phyloP scores from a whole-genome alignment of 2,329 filamentous ascomycete genomes.

The Microsporum audouinii region DNA sequence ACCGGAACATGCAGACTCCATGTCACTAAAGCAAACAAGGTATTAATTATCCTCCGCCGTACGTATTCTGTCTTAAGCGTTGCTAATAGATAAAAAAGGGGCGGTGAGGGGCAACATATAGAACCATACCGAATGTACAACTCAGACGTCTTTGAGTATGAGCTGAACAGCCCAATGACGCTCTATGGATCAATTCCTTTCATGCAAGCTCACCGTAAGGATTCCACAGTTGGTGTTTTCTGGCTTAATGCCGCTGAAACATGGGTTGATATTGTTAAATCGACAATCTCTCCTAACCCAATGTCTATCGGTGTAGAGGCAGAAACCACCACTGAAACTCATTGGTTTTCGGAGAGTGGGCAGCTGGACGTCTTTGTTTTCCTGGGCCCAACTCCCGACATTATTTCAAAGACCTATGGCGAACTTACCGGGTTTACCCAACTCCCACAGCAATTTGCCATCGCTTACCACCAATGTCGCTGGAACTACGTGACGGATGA shows the following conservation, averaged over 20 bases:
- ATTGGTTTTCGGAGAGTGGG: constrained; percentile 93
- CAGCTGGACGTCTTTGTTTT: constrained; percentile 89
- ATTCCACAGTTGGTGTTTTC: constrained; percentile 88
- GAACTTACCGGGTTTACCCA: constrained; percentile 86
- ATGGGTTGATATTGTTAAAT: constrained; percentile 89
- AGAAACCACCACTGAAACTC: constrained; percentile 70
- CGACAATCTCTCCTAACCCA: constrained; percentile 61
- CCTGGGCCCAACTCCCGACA: constrained; percentile 73
- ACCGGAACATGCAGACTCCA: constrained; percentile 76
- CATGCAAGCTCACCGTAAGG: constrained; percentile 93
- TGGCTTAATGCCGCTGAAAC: constrained; percentile 97
- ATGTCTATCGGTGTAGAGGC: constrained; percentile 58
- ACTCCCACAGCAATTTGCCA: constrained; percentile 80
- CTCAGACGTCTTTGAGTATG: constrained; percentile 93
- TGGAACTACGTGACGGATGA: constrained; percentile 99
- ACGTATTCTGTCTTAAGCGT: background rate
- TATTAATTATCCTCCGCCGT: constrained; percentile 19
- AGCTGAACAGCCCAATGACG: constrained; percentile 95
- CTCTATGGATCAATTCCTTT: constrained; percentile 94
- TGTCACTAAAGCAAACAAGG: constrained; percentile 83
- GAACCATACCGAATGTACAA: constrained; percentile 96
- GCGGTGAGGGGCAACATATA: constrained; percentile 69
- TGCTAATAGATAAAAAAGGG: constrained; percentile 34
- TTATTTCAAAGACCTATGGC: constrained; percentile 69
- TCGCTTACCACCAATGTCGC: constrained; percentile 93